Evolutionary conservation across 441 rosid genomes (phyloP).

Genomic region (Mallotus japonicus): DNA sequence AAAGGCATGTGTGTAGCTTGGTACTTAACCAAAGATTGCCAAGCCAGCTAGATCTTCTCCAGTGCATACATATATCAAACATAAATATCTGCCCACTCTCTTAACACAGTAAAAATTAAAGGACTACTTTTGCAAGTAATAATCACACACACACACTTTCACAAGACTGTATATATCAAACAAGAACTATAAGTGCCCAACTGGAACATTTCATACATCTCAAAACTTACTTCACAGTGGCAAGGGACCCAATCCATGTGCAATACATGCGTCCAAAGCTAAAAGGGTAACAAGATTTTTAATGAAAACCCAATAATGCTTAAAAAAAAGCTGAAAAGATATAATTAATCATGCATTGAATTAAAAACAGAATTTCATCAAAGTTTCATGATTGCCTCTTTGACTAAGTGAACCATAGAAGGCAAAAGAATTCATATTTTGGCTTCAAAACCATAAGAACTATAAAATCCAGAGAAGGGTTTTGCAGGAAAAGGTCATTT

Average conservation of each 20-base stretch:
- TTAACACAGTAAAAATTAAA: neutral
- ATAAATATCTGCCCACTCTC: conserved; percentile 13
- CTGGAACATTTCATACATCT: conserved; percentile 27
- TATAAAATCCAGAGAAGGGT: conserved; percentile 24
- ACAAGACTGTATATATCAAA: conserved; percentile 13
- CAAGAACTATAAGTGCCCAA: conserved; percentile 22
- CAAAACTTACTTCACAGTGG: conserved; percentile 23
- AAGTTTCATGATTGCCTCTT: conserved; percentile 20
- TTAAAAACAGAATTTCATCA: conserved; percentile 20
- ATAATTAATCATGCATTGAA: conserved; percentile 1
- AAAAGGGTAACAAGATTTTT: too few relatives aligned
- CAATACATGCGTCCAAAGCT: conserved; percentile 9
- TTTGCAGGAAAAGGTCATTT: conserved; percentile 20
- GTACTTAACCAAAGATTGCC: conserved; percentile 14
- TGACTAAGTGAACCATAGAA: conserved; percentile 2
- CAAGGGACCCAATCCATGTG: conserved; percentile 39
- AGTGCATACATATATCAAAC: conserved; percentile 10
- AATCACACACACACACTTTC: conserved; percentile 10
- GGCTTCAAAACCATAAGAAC: conserved; percentile 24
- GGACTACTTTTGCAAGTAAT: conserved; percentile 22
- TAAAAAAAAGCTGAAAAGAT: conserved; percentile 14
- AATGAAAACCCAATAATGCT: neutral
- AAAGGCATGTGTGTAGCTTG: neutral
- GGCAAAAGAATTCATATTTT: neutral
- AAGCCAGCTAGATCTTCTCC: conserved; percentile 11